Percentiles rank a stretch among this genome's conserved stretches.
These are phyloP conservation scores for Mediolabrus comicus DNA, from an alignment of 108 stramenopile species.

Conservation along the genomic window DNA sequence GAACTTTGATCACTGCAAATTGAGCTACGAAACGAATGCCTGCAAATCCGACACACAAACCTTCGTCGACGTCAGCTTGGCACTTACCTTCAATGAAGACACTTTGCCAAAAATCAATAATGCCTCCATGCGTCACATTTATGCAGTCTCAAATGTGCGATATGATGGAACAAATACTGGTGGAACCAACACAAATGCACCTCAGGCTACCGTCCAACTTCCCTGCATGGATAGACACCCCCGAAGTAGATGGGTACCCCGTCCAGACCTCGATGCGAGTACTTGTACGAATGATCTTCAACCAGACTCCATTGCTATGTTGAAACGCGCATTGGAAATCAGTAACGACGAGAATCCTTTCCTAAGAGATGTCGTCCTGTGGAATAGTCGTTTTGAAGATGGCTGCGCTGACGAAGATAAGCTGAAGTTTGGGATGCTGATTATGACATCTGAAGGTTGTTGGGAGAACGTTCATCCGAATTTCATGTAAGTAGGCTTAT, in stretches of 20 bases:
- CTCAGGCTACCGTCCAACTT: not conserved
- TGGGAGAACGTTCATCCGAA: conserved; percentile 58
- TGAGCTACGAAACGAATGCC: conserved; percentile 30
- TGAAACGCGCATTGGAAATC: conserved; percentile 8
- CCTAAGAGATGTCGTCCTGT: conserved; percentile 36
- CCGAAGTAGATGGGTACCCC: conserved; percentile 35
- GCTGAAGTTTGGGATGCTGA: conserved; percentile 33
- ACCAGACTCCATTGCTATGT: not conserved
- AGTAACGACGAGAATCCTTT: conserved; percentile 41
- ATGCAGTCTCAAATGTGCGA: conserved; percentile 28
- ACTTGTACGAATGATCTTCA: conserved; percentile 27
- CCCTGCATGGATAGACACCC: conserved; percentile 27
- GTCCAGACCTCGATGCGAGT: conserved; percentile 20
- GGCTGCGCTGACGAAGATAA: conserved; percentile 29
- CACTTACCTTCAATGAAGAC: conserved; percentile 29
- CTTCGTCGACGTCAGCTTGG: conserved; percentile 22
- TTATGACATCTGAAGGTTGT: conserved; percentile 44
- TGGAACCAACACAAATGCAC: conserved; percentile 5
- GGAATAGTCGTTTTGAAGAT: conserved; percentile 27
- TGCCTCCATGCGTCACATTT: conserved; percentile 19
- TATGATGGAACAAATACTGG: conserved; percentile 32
- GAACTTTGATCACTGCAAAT: conserved; percentile 30
- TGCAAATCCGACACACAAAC: conserved; percentile 9
- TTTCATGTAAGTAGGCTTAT: conserved; percentile 30
- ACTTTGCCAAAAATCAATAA: conserved; percentile 23